Percentiles rank a stretch among this genome's conserved stretches.
phyloP scores from a whole-genome alignment of 805 yeast genomes.

The Kregervanrija pseudodelftensis region DNA sequence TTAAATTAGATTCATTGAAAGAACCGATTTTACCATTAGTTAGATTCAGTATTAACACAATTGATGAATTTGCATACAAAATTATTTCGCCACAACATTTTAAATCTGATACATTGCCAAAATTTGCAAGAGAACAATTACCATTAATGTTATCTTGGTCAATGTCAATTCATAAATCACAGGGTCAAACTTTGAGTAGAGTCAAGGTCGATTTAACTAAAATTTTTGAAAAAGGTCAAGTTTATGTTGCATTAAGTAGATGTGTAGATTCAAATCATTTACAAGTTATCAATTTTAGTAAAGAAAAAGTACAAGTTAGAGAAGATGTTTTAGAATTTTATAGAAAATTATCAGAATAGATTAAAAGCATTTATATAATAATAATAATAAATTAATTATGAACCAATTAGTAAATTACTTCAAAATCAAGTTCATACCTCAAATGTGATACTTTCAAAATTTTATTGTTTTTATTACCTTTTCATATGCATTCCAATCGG shows the following conservation, averaged over 20 bases:
- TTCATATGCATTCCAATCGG: too few species aligned
- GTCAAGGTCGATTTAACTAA: conserved; percentile 61
- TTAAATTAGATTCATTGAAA: conserved; percentile 16
- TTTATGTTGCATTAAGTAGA: conserved; percentile 75
- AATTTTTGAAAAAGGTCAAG: conserved; percentile 77
- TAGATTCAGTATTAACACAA: conserved; percentile 32
- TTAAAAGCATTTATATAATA: background rate
- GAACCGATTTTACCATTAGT: conserved; percentile 36
- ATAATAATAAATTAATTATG: too few species aligned
- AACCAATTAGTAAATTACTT: too few species aligned
- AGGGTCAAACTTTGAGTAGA: conserved; percentile 72
- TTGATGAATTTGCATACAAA: conserved; percentile 25
- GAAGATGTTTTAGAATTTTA: conserved; percentile 58
- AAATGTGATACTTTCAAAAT: too few species aligned
- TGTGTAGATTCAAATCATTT: conserved; percentile 61
- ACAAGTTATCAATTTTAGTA: conserved; percentile 60
- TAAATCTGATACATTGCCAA: conserved; percentile 21
- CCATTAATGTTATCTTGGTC: conserved; percentile 80
- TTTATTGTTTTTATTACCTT: too few species aligned
- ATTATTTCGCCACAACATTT: conserved; percentile 31
- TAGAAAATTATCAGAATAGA: conserved; percentile 20
- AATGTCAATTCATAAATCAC: conserved; percentile 75
- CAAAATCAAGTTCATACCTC: too few species aligned
- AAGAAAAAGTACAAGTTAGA: conserved; percentile 50
- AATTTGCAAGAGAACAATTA: conserved; percentile 44